Percentiles rank a stretch among this genome's conserved stretches.
These are phyloP conservation scores for Chrysanthemum makinoi DNA, from an alignment of 129 eudicot species.

Conservation along the genomic window DNA sequence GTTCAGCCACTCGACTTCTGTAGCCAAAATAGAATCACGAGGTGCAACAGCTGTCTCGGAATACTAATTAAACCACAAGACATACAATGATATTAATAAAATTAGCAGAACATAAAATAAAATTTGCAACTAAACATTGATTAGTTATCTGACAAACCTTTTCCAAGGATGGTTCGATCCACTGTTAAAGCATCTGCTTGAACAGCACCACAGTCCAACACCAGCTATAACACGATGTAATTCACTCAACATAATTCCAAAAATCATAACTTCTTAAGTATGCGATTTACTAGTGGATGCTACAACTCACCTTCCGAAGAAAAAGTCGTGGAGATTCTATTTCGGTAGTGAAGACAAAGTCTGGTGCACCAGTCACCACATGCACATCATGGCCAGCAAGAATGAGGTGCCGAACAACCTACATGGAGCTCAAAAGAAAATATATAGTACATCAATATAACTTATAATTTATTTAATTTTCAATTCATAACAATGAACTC, in stretches of 20 bases:
- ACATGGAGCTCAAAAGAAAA: slow-evolving; percentile 13
- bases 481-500: no score
- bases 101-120: background rate
- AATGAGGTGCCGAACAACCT: slow-evolving; percentile 94
- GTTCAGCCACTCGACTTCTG: slow-evolving; percentile 93
- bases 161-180: slow-evolving; percentile 89
- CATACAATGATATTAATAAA: background rate
- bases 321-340: slow-evolving; percentile 88
- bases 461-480: no score
- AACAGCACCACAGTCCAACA: slow-evolving; percentile 96
- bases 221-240: slow-evolving; percentile 43
- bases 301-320: slow-evolving; percentile 73
- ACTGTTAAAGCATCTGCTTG: slow-evolving; percentile 99
- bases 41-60: slow-evolving; percentile 93
- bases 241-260: slow-evolving; percentile 2
- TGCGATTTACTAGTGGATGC: background rate
- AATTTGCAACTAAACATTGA: background rate
- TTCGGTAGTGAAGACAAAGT: slow-evolving; percentile 80
- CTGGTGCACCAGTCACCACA: slow-evolving; percentile 98
- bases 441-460: background rate
- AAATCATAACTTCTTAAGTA: background rate
- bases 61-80: slow-evolving; percentile 48
- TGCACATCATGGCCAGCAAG: slow-evolving; percentile 99
- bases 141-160: slow-evolving; percentile 43
- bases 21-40: slow-evolving; percentile 78